These are phyloP conservation scores for Cynanchum wilfordii DNA, from an alignment of 257 asterid species.

Conservation along the genomic window DNA sequence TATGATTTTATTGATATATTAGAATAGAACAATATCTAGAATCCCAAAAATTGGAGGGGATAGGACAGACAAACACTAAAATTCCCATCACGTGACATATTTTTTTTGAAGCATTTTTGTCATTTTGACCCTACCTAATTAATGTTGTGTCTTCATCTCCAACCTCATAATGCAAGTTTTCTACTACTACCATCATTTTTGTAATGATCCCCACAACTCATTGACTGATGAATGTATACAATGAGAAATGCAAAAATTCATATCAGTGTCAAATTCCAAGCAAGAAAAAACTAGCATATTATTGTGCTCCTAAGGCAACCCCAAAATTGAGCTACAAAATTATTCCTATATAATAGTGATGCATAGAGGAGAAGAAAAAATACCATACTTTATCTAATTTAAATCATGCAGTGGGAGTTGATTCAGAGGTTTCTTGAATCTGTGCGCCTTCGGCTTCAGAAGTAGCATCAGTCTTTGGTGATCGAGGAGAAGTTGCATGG, in stretches of 20 bases:
- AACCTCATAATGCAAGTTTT: too few relatives aligned
- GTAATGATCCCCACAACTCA: too few relatives aligned
- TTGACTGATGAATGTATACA: not conserved
- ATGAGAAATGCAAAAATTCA: not conserved
- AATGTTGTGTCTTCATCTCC: too few relatives aligned
- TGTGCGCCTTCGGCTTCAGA: slow-evolving; percentile 27
- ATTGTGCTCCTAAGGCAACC: not conserved
- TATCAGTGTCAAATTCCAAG: not conserved
- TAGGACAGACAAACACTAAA: too few relatives aligned
- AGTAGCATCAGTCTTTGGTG: slow-evolving; percentile 23
- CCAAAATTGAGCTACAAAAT: slow-evolving; percentile 21
- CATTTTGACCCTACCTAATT: too few relatives aligned
- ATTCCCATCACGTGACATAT: too few relatives aligned
- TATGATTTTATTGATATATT: too few relatives aligned
- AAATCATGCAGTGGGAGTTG: slow-evolving; percentile 22
- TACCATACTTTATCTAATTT: not conserved
- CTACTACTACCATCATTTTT: too few relatives aligned
- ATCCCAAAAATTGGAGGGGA: too few relatives aligned
- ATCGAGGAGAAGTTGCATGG: slow-evolving; percentile 22
- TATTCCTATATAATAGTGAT: slow-evolving; percentile 21
- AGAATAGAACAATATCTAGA: too few relatives aligned
- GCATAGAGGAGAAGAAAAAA: not conserved
- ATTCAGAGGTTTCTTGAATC: slow-evolving; percentile 24
- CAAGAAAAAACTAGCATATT: not conserved
- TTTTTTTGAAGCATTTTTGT: too few relatives aligned